Conservation (phyloP, 805 yeast species). For the Kodamaea kaohsiungensis region DNA sequence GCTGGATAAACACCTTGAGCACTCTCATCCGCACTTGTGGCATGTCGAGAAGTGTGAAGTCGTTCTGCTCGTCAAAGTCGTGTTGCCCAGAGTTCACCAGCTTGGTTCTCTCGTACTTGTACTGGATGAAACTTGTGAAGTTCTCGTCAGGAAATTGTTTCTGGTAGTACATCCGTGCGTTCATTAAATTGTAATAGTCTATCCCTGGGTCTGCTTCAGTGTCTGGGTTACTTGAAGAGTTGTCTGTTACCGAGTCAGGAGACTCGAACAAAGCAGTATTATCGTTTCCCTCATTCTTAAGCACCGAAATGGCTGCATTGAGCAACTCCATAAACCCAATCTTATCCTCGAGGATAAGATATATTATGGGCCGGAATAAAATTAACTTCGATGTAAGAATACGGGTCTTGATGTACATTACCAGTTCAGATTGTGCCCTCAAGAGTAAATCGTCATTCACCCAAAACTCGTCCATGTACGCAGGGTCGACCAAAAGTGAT, state of each 20-base stretch:
- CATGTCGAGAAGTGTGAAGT: conserved; percentile 22
- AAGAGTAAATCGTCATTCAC: conserved; percentile 35
- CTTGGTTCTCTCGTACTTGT: conserved; percentile 12
- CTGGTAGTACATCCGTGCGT: conserved; percentile 31
- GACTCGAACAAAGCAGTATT: conserved; percentile 2
- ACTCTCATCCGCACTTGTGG: conserved; percentile 25
- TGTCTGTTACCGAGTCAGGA: conserved; percentile 11
- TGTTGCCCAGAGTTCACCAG: conserved; percentile 4
- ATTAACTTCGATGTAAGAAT: conserved; percentile 33
- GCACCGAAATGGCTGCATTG: conserved; percentile 25
- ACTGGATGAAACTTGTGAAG: conserved; percentile 27
- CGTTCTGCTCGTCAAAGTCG: conserved; percentile 14
- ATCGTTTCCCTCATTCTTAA: conserved; percentile 2
- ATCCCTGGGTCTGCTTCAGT: conserved; percentile 16
- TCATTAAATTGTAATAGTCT: conserved; percentile 20
- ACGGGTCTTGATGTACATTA: conserved; percentile 41
- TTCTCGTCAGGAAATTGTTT: conserved; percentile 32
- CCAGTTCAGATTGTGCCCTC: conserved; percentile 36
- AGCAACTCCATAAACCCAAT: conserved; percentile 28
- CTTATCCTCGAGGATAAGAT: conserved; percentile 31
- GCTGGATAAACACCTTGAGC: conserved; percentile 27
- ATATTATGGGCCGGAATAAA: conserved; percentile 36
- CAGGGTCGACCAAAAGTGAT: conserved; percentile 11
- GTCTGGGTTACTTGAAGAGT: conserved; percentile 8
- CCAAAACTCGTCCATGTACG: conserved; percentile 34